Evolutionary conservation across 2,329 filamentous ascomycete species (phyloP).

Genomic region (Paraphoma chrysanthemicola): DNA sequence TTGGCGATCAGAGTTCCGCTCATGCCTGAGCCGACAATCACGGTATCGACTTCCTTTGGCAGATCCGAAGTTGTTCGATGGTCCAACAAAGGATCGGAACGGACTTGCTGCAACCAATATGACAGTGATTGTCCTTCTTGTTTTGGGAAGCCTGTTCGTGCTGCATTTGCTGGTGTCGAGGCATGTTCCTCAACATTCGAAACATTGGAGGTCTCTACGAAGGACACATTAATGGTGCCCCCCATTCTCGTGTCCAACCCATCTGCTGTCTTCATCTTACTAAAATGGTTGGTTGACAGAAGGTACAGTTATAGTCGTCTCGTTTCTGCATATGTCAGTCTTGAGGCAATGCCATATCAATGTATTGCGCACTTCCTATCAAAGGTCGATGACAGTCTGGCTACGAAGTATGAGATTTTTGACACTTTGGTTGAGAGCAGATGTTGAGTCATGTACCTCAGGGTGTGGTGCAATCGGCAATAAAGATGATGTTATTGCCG

Average conservation of each 20-base stretch:
- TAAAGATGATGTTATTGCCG: no score
- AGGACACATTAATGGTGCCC: neutral
- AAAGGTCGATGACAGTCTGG: no score
- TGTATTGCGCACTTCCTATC: no score
- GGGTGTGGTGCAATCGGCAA: no score
- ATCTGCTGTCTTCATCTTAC: neutral
- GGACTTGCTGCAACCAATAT: slow-evolving; percentile 38
- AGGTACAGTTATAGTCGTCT: neutral
- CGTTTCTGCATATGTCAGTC: neutral
- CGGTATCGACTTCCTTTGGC: slow-evolving; percentile 37
- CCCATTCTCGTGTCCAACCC: neutral
- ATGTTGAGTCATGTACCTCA: no score
- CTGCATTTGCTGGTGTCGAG: slow-evolving; percentile 7
- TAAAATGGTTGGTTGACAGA: neutral
- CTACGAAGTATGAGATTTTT: no score
- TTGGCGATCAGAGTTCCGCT: slow-evolving; percentile 28
- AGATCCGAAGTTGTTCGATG: slow-evolving; percentile 39
- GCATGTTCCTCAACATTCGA: slow-evolving; percentile 27
- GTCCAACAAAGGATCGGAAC: slow-evolving; percentile 30
- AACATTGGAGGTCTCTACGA: slow-evolving; percentile 5
- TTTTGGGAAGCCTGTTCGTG: slow-evolving; percentile 30
- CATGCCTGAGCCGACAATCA: slow-evolving; percentile 46
- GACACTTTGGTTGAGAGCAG: no score
- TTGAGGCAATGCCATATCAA: neutral
- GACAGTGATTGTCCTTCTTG: slow-evolving; percentile 33